These are phyloP conservation scores for Senna tora DNA, from an alignment of 306 rosid species.

Conservation along the genomic window DNA sequence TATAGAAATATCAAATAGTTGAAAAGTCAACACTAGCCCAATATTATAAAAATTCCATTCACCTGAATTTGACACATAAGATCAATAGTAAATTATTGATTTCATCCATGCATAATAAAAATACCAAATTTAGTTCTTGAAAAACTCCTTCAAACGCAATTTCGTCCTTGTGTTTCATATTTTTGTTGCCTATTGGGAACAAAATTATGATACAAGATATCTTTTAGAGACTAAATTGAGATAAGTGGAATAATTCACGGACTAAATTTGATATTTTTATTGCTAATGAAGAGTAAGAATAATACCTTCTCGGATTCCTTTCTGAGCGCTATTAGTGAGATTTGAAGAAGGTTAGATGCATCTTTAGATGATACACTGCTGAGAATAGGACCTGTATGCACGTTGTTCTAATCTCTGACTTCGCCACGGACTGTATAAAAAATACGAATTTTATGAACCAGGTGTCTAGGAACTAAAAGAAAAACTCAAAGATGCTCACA, in stretches of 20 bases:
- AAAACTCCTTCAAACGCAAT: too few relatives aligned
- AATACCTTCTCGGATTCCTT: conserved; percentile 72
- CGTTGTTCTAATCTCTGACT: conserved; percentile 75
- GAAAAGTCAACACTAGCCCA: background rate
- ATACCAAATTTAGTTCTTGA: too few relatives aligned
- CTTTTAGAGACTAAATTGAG: too few relatives aligned
- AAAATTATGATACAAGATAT: background rate
- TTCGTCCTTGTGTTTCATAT: too few relatives aligned
- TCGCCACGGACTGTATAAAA: conserved; percentile 50
- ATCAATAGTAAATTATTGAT: too few relatives aligned
- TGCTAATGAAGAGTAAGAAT: conserved; percentile 2
- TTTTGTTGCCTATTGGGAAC: background rate
- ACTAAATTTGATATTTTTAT: too few relatives aligned
- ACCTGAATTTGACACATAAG: background rate
- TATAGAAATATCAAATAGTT: background rate
- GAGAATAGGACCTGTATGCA: conserved; percentile 86
- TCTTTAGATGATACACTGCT: conserved; percentile 78
- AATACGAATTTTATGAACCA: conserved; percentile 40
- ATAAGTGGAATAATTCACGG: too few relatives aligned
- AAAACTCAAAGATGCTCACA: background rate
- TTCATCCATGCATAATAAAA: too few relatives aligned
- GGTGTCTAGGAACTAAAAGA: conserved; percentile 27
- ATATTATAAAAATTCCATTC: background rate
- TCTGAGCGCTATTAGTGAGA: conserved; percentile 67
- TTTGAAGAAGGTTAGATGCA: conserved; percentile 61